These are phyloP conservation scores for Aspergillus tanneri DNA, from an alignment of 2,329 filamentous ascomycete genomes.

Conservation along the genomic window DNA sequence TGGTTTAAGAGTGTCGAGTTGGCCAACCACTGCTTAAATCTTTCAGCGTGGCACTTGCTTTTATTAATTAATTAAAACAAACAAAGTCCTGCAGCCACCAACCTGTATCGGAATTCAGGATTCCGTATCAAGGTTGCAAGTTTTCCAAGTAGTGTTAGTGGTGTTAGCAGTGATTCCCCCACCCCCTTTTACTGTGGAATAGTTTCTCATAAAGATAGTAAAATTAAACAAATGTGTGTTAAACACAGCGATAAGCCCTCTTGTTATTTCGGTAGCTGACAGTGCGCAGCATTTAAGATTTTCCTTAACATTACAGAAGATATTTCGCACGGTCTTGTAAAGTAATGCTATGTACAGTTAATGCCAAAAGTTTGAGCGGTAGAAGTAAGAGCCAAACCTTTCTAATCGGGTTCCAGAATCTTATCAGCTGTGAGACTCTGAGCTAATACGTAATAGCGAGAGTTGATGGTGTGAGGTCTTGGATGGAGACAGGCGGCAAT, in stretches of 20 bases:
- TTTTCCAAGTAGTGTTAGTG: slow-evolving; percentile 6
- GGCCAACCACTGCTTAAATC: slow-evolving; percentile 14
- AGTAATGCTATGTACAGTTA: not conserved
- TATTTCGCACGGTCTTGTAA: slow-evolving; percentile 7
- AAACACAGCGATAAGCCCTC: slow-evolving; percentile 5
- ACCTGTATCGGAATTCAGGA: slow-evolving; percentile 15
- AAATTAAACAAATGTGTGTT: slow-evolving; percentile 8
- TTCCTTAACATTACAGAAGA: slow-evolving; percentile 9
- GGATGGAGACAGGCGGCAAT: too few species aligned
- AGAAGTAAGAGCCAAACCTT: slow-evolving; percentile 1
- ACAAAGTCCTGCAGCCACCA: slow-evolving; percentile 11
- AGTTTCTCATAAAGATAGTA: slow-evolving; percentile 13
- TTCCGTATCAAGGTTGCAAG: slow-evolving; percentile 10
- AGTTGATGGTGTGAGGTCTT: too few species aligned
- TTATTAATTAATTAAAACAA: slow-evolving; percentile 14
- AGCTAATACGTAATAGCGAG: too few species aligned
- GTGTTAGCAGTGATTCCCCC: slow-evolving; percentile 4
- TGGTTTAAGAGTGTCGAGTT: slow-evolving; percentile 14
- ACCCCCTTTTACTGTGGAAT: slow-evolving; percentile 3
- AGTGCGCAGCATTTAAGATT: slow-evolving; percentile 9
- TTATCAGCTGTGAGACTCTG: too few species aligned
- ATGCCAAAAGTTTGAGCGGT: not conserved
- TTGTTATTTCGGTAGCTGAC: slow-evolving; percentile 14
- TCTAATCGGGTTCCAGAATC: too few species aligned
- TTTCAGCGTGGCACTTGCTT: not conserved